Base-by-base conservation (phyloP, 2,329 filamentous ascomycete genomes). In the Akanthomyces uredinophilus region DNA sequence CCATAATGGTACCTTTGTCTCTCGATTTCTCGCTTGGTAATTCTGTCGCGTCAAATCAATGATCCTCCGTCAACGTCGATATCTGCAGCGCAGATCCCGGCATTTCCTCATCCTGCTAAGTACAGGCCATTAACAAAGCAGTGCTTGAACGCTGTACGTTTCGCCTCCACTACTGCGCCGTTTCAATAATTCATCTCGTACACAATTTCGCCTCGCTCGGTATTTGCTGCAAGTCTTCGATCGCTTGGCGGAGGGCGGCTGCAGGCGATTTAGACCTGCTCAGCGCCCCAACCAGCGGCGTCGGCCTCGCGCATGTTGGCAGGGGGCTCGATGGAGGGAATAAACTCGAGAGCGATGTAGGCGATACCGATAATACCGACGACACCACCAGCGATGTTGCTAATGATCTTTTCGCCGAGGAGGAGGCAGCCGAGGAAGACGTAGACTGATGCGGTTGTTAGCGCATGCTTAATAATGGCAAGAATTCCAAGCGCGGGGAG, bases 381-480 rank as follows among this genome's bases (percentile, higher is more conserved):
- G 68, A 96, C 81, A 57, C 86, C 83, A 67, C 92, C 95, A 27
- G 91, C 86, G 62, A 96, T 86, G 72, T 87, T 87, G 72, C 87
- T 88, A 69, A 90, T 81, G 71, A 86, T 79, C 65, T 80, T 72
- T 66, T 82, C 77, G 68, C 91, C 87, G 62, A 97, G 84, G 63
- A 96, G 84, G 69, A 98, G 89, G 68, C 86, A 90, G 68, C 94
- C 95, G 70, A 96, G 82, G 77, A 99, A 98, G 77, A 98, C 85
- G 84, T 99, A 99, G 82, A 99, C 93, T 96, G 64, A 1, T 24
- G 29, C 39, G 47, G 53, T 62, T 16, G 47, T 64, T 29, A 64
- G 68, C 51, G 58, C 60, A 22, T 11, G 22, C 11, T 29, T 22
- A 24, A 14, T 10, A 16, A 11, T 5, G 16, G 18, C 14, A 20